Evolutionary conservation across 73 alveolate genomes (phyloP), one percentile per base, ranked within the genome.

Genomic region (Paraurostyla sp.): DNA sequence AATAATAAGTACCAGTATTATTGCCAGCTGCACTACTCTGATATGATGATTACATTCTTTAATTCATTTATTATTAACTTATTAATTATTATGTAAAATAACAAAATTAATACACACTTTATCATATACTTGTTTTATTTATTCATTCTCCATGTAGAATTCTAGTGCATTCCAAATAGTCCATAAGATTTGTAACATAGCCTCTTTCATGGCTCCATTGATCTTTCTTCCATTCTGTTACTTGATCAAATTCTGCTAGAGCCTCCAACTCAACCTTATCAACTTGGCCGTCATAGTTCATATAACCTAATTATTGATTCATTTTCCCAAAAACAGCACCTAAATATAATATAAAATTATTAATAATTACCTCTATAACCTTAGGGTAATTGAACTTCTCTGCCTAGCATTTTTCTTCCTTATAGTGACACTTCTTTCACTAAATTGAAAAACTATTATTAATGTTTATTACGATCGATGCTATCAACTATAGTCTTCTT

Each of bases 211-310:
- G 43, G 52, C 50, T 42, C 89, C 89, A 78, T n/a, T 16, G 3
- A 78, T 78, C 89, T 38, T 78, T 78, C 62, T 78, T 78, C 89
- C 89, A 78, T 38, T 78, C 89, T n/a, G 76, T 49, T n/a, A 78
- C 89, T 23, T 51, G 49, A 18, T 4, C 23, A 78, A 78, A 78
- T 36, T 78, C 32, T 6, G 65, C 89, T 23, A 78, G 41, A 20
- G 25, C 30, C 20, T 78, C 89, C 20, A 78, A 32, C 23, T 78
- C 80, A 9, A 78, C 32, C 29, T 54, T 78, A 49, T 78, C 76
- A 23, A 25, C 13, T 25, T 50, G 56, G 4, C 89, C 89, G 52
- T 78, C 89, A 35, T 52, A 52, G 25, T 38, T 29, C 63, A 51
- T 3, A 51, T 78, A 49, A 7, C 78, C 78, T 49, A 54, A 18